phyloP scores from a whole-genome alignment of 2,329 filamentous ascomycete species.

The Ascomycota sp. region DNA sequence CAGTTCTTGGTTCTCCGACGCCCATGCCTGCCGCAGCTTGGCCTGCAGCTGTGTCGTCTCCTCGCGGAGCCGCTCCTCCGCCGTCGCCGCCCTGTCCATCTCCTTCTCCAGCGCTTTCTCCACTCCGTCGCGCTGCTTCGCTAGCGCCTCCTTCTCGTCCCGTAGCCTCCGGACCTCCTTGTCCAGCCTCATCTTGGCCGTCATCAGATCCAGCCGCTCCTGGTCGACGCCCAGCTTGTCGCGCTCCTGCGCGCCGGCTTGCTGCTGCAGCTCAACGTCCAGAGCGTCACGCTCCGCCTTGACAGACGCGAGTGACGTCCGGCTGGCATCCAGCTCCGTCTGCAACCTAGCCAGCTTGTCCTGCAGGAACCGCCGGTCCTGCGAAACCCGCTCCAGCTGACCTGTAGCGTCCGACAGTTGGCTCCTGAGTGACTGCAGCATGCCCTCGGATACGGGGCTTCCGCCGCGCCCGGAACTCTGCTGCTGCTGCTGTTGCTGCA shows the following conservation, averaged over 20 bases:
- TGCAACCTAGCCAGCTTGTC: conserved; percentile 39
- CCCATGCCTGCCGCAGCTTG: conserved; percentile 22
- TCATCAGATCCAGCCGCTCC: conserved; percentile 47
- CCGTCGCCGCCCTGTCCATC: conserved; percentile 42
- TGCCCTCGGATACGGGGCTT: conserved; percentile 12
- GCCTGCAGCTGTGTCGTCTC: conserved; percentile 32
- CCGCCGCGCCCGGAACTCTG: conserved; percentile 7
- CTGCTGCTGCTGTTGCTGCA: conserved; percentile 7
- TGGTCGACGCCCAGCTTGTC: conserved; percentile 43
- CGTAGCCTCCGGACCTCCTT: conserved; percentile 42
- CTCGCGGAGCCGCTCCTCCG: conserved; percentile 40
- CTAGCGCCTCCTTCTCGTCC: conserved; percentile 39
- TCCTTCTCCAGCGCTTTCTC: conserved; percentile 46
- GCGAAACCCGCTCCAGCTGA: conserved; percentile 32
- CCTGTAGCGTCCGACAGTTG: conserved; percentile 37
- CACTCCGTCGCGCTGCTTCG: conserved; percentile 34
- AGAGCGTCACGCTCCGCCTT: conserved; percentile 49
- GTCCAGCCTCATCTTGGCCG: conserved; percentile 47
- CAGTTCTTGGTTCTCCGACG: conserved; percentile 30
- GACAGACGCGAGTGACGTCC: conserved; percentile 32
- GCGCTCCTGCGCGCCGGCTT: conserved; percentile 31
- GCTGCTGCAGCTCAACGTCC: conserved; percentile 36
- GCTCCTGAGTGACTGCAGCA: conserved; percentile 23
- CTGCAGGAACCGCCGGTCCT: conserved; percentile 43
- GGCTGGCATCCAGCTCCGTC: conserved; percentile 37